Base-by-base conservation (phyloP, 345 rosid genomes). In the Cardamine occulta region DNA sequence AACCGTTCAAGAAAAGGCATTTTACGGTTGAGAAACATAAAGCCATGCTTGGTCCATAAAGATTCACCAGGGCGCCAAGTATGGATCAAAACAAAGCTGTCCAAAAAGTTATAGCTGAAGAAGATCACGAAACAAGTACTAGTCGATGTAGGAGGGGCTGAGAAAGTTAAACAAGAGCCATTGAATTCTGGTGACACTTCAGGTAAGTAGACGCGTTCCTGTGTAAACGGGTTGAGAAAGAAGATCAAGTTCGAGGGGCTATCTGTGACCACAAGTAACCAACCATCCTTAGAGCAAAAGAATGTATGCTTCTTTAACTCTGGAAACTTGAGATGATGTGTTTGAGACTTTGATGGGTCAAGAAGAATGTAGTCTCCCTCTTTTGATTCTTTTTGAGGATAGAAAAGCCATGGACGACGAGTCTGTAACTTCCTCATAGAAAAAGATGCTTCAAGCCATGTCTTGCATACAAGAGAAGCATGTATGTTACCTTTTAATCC, bases 211-310 rank as follows among this genome's bases (percentile, higher is more conserved):
- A 66, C 21, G 15, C 26, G 14, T 9, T 66, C 34, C 15, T 5
- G 21, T 8, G 72, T 68, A 68, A 68, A 53, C 24, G 72, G 62
- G 35, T 68, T 68, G 24, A 68, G 17, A 1, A 67, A 68, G 44
- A 68, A 37, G 0, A 37, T 10, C 23, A 34, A 11, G 5, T 19
- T 1, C 2, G 14, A 15, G 42, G 45, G 29, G 19, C 1, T 19
- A 18, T 37, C 3, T 15, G 5, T 18, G 6, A 7, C 0, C 12
- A 54, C 63, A 54, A 68, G 73, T n/a, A 59, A 59, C 64, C 64
- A 59, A 18, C 64, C 64, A 31, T 57, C 62, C 18, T 1, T 57
- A 57, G 62, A 31, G n/a, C 18, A 31, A 3, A 0, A 1, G 23
- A 57, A 14, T 31, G 0, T 8, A n/a, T 56, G 39, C 4, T 17